phyloP scores from a whole-genome alignment of 2,329 filamentous ascomycete species.

The Aspergillus sp. region DNA sequence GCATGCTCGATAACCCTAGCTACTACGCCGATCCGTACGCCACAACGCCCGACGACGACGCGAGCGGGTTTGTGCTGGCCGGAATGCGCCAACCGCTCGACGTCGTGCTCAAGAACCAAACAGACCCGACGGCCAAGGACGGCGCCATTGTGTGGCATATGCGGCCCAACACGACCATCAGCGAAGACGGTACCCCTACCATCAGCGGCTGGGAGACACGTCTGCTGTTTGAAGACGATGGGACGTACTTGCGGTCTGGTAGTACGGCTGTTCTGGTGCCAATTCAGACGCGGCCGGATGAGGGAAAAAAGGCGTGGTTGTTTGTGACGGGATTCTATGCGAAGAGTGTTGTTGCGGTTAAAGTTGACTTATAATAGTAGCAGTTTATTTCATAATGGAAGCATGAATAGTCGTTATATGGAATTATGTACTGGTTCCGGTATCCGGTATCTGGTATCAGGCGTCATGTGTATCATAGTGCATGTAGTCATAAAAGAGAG shows the following conservation, averaged over 20 bases:
- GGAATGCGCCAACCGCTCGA: constrained; percentile 40
- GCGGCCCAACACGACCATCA: constrained; percentile 12
- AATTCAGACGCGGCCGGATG: constrained; percentile 41
- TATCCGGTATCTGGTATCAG: neutral
- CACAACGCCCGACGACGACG: constrained; percentile 31
- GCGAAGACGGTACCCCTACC: neutral
- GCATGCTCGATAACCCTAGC: constrained; percentile 49
- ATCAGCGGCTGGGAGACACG: constrained; percentile 34
- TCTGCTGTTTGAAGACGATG: constrained; percentile 53
- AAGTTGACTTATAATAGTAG: constrained; percentile 40
- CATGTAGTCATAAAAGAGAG: too few species aligned
- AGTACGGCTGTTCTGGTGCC: constrained; percentile 48
- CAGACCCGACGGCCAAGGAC: constrained; percentile 30
- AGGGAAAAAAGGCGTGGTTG: constrained; percentile 46
- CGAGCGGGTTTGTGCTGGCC: constrained; percentile 47
- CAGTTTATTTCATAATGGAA: neutral
- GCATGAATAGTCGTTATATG: neutral
- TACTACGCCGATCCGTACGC: constrained; percentile 51
- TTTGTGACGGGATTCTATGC: constrained; percentile 52
- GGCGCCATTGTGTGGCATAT: constrained; percentile 42
- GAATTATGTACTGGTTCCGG: neutral
- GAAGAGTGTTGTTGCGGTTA: constrained; percentile 43
- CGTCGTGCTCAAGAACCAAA: constrained; percentile 25
- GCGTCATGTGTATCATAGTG: too few species aligned
- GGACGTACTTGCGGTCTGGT: constrained; percentile 41